phyloP scores from a whole-genome alignment of 371 early-diverging fungal species.

The Gilbertella persicaria region DNA sequence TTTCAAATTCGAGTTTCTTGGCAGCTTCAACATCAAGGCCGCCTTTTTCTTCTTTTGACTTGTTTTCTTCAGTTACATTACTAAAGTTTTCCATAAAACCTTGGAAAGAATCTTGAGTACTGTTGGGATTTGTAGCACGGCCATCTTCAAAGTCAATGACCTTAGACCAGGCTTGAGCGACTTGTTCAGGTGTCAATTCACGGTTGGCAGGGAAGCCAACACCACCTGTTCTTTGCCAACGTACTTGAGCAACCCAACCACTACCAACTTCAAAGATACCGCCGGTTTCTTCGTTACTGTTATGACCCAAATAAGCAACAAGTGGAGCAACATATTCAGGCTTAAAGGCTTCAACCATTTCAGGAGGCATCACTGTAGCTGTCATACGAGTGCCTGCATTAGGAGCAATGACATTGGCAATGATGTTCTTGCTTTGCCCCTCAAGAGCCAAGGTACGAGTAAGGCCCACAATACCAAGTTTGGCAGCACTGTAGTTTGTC shows the following conservation, averaged over 20 bases:
- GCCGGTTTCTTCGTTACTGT: constrained; percentile 82
- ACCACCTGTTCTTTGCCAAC: constrained; percentile 93
- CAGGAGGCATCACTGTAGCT: constrained; percentile 94
- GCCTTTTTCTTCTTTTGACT: constrained; percentile 22
- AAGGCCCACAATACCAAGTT: constrained; percentile 91
- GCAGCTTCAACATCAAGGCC: constrained; percentile 64
- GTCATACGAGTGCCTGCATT: constrained; percentile 98
- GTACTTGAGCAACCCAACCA: constrained; percentile 89
- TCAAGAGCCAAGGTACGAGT: constrained; percentile 92
- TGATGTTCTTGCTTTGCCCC: constrained; percentile 91
- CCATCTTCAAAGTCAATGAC: constrained; percentile 94
- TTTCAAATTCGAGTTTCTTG: constrained; percentile 50
- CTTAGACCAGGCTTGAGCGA: constrained; percentile 65
- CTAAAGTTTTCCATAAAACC: constrained; percentile 81
- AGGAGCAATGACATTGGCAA: constrained; percentile 94
- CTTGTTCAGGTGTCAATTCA: constrained; percentile 83
- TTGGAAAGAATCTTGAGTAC: constrained; percentile 82
- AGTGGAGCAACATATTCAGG: constrained; percentile 97
- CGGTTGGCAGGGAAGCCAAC: constrained; percentile 91
- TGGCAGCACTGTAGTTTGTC: constrained; percentile 95
- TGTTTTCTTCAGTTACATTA: constrained; percentile 42
- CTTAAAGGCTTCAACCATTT: constrained; percentile 92
- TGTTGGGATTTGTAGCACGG: constrained; percentile 81
- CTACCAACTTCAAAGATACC: constrained; percentile 92
- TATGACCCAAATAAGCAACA: constrained; percentile 90